Conservation (phyloP, 179 eudicot species). For the Nepenthes alata region DNA sequence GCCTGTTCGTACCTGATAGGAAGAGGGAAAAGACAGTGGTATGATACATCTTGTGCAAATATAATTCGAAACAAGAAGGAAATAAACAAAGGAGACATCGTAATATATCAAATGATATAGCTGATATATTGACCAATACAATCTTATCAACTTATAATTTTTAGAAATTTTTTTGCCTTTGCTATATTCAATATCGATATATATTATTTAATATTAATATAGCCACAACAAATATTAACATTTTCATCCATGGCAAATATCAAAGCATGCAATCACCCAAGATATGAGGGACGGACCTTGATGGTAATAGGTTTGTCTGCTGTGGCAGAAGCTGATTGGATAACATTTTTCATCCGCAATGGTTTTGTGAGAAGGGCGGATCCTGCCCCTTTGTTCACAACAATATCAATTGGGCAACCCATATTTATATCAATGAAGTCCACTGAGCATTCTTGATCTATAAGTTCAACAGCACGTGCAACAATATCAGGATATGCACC, state of each 20-base stretch:
- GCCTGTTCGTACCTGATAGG: conserved; percentile 69
- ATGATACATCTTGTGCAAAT: background rate
- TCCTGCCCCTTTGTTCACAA: conserved; percentile 91
- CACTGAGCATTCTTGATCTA: conserved; percentile 73
- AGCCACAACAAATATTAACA: too few relatives aligned
- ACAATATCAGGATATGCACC: conserved; percentile 98
- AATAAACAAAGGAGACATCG: too few relatives aligned
- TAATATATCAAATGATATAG: too few relatives aligned
- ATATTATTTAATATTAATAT: too few relatives aligned
- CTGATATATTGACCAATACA: too few relatives aligned
- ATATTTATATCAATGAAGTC: conserved; percentile 94
- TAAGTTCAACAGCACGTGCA: conserved; percentile 82
- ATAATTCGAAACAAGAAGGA: background rate
- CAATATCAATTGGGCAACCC: conserved; percentile 98
- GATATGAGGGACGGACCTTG: conserved; percentile 40
- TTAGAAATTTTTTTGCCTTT: too few relatives aligned
- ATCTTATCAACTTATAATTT: too few relatives aligned
- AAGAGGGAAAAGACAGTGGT: background rate
- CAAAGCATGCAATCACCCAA: too few relatives aligned
- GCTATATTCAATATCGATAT: too few relatives aligned
- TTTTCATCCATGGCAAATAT: too few relatives aligned
- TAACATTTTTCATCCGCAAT: conserved; percentile 71
- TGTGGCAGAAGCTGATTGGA: conserved; percentile 58
- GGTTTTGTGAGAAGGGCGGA: conserved; percentile 93
- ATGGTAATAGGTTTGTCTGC: conserved; percentile 72